Percentiles rank a stretch among this genome's conserved stretches.
These are phyloP conservation scores for Salvia hispanica DNA, from an alignment of 257 asterid genomes.

Conservation along the genomic window DNA sequence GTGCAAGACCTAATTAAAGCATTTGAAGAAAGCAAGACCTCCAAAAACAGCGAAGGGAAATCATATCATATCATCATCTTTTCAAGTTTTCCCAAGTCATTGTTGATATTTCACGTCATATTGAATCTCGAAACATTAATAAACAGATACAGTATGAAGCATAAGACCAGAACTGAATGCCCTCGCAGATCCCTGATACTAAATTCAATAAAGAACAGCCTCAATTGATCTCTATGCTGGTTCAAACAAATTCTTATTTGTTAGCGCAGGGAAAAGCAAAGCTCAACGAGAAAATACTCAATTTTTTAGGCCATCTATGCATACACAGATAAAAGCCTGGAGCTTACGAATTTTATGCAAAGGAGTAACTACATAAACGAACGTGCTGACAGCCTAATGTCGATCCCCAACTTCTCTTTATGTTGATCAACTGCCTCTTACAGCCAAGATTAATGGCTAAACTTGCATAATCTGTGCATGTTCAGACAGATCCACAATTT, in stretches of 20 bases:
- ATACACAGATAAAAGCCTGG: neutral
- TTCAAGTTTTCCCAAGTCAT: neutral
- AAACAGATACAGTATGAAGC: neutral
- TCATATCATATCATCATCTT: neutral
- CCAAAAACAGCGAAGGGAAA: neutral
- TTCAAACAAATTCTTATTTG: constrained; percentile 17
- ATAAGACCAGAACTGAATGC: neutral
- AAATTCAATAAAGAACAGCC: neutral
- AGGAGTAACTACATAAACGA: neutral
- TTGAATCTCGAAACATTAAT: neutral
- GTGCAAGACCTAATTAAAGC: neutral
- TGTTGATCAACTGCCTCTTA: neutral
- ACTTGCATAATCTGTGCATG: neutral
- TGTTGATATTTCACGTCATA: neutral
- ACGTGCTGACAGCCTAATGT: neutral
- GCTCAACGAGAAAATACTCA: neutral
- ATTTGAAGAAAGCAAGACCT: neutral
- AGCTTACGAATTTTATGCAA: neutral
- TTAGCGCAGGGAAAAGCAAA: neutral
- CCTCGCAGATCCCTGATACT: neutral
- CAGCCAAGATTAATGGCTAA: neutral
- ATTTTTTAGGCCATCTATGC: neutral
- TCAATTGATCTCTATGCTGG: constrained; percentile 8
- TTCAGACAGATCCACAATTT: neutral
- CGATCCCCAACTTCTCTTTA: neutral